These are phyloP conservation scores for Candida berthetii DNA, from an alignment of 805 yeast genomes.

Conservation along the genomic window DNA sequence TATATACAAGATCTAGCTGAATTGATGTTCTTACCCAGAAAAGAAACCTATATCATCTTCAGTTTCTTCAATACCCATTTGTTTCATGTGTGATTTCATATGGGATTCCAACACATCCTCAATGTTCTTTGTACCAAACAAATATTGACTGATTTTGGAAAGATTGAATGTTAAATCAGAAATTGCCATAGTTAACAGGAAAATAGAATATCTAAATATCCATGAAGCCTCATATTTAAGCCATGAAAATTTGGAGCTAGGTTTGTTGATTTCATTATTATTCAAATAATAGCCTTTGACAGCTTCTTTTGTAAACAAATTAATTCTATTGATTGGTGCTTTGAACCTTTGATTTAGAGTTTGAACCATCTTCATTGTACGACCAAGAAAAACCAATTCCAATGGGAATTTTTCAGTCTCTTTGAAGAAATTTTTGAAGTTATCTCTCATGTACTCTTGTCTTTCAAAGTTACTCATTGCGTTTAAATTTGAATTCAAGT, in stretches of 20 bases:
- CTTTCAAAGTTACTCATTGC: conserved; percentile 31
- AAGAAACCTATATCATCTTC: conserved; percentile 13
- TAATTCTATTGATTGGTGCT: conserved; percentile 70
- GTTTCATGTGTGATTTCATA: conserved; percentile 16
- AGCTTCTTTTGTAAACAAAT: conserved; percentile 55
- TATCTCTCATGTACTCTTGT: conserved; percentile 35
- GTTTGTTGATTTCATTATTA: conserved; percentile 3
- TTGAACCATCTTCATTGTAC: conserved; percentile 73
- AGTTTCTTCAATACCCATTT: conserved; percentile 19
- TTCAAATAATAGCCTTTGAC: conserved; percentile 19
- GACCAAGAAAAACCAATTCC: conserved; percentile 55
- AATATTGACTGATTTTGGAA: conserved; percentile 9
- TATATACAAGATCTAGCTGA: neutral
- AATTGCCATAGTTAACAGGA: conserved; percentile 10
- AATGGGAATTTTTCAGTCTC: conserved; percentile 65
- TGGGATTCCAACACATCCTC: conserved; percentile 18
- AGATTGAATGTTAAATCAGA: conserved; percentile 16
- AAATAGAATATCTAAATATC: conserved; percentile 15
- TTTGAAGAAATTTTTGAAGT: conserved; percentile 47
- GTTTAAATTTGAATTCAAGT: conserved; percentile 20
- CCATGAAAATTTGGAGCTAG: neutral
- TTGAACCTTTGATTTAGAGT: conserved; percentile 59
- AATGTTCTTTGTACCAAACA: conserved; percentile 15
- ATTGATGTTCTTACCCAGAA: conserved; percentile 7
- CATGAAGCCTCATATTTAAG: conserved; percentile 3